Evolutionary conservation across 78 protist genomes (phyloP).

Genomic region (Thecamonas trahens): DNA sequence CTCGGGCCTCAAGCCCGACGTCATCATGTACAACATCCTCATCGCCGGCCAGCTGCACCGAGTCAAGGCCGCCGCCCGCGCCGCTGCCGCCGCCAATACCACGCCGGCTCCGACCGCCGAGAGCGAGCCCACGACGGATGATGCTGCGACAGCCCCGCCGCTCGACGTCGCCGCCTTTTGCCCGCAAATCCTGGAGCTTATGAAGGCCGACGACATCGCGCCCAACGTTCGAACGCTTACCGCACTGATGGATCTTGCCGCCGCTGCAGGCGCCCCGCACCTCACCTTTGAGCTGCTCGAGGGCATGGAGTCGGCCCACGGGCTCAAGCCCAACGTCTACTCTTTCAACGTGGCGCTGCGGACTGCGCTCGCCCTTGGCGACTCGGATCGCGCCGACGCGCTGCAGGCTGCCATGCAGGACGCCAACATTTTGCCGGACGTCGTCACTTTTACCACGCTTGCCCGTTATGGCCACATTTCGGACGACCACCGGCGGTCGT

Average conservation of each 20-base stretch:
- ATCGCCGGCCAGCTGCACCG: neutral
- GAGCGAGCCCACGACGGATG: neutral
- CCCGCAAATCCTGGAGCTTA: neutral
- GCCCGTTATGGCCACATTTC: too few species aligned
- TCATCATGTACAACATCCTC: slow-evolving; percentile 20
- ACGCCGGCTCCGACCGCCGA: neutral
- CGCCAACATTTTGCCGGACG: too few species aligned
- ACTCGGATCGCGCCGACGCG: too few species aligned
- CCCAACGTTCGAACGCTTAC: neutral
- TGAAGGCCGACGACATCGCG: slow-evolving; percentile 7
- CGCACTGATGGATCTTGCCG: neutral
- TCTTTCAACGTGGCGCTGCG: too few species aligned
- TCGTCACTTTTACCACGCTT: too few species aligned
- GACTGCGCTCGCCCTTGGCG: too few species aligned
- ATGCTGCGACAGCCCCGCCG: neutral
- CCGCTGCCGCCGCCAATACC: neutral
- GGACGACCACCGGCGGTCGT: too few species aligned
- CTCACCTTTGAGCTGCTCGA: neutral
- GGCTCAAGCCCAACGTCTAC: too few species aligned
- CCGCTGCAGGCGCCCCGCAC: neutral
- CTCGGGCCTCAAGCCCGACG: slow-evolving; percentile 8
- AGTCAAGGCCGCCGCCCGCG: too few species aligned
- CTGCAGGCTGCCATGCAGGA: too few species aligned
- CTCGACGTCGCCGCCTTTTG: slow-evolving; percentile 1
- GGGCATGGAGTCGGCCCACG: too few species aligned